Evolutionary conservation across 768 basidiomycete genomes (phyloP), one percentile per base, ranked within the genome.

Genomic region (Hemileccinum impolitum): DNA sequence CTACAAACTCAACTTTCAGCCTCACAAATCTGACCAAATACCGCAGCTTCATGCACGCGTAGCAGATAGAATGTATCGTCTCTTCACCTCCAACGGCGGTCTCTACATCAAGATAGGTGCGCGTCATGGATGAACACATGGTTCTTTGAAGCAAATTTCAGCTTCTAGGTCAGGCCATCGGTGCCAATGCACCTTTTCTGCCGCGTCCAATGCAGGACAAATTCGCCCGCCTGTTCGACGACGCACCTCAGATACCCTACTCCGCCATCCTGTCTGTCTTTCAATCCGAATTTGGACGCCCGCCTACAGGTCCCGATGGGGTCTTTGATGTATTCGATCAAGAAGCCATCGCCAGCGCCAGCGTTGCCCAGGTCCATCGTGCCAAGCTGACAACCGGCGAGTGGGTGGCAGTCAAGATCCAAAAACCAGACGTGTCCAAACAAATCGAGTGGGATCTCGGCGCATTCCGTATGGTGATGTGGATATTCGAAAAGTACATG

Each of bases 371-470:
- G 63, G 94, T 96, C 0, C 94, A 96, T 62, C 76, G 78, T 39
- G 94, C 94, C 5, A 72, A 67, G n/a, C 62, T 85, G 36, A 75
- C 71, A 55, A 64, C 50, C 18, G 70, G 67, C 28, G 72, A 78
- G 31, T 86, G 85, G 80, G 93, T 97, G 2, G 94, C 94, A 0
- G 94, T 97, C 52, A 97, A 97, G 71, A 75, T 90, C 18, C 92
- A 96, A 71, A 95, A 94, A 59, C 92, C 91, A 3, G 87, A 83
- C 30, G 90, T 97, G 6, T 77, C 76, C 43, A 89, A 80, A 56
- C 94, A 96, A 70, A 85, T 88, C 72, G 83, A 89, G 53, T 91
- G 85, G 81, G 90, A 93, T 60, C 71, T 93, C 12, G 82, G 75
- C 26, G 81, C 78, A 3, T 89, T 81, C 60, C 70, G 80, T n/a